Percentiles rank a stretch among this genome's conserved stretches.
Conservation (phyloP, 78 protist genomes). For the Goniomonas avonlea region DNA sequence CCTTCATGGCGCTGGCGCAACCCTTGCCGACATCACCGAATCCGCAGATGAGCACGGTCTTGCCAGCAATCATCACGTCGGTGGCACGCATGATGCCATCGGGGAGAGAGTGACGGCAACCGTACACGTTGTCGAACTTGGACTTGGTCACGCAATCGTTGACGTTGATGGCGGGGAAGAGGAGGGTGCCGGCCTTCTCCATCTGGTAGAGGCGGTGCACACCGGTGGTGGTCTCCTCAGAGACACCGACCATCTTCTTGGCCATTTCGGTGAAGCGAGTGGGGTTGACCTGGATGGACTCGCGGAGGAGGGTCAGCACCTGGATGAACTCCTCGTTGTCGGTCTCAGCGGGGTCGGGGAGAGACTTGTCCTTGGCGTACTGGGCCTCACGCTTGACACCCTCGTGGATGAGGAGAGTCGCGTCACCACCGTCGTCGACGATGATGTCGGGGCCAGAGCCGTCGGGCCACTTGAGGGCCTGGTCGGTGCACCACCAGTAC, state of each 20-base stretch:
- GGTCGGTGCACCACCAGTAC: constrained; percentile 90
- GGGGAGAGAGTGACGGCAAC: constrained; percentile 94
- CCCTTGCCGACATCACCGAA: constrained; percentile 99
- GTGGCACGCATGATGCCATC: constrained; percentile 98
- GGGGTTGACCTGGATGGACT: constrained; percentile 48
- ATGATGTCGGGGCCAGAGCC: constrained; percentile 78
- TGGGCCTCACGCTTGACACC: constrained; percentile 62
- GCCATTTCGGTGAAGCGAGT: constrained; percentile 46
- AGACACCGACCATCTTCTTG: constrained; percentile 80
- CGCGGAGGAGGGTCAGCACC: constrained; percentile 30
- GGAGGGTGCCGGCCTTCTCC: constrained; percentile 73
- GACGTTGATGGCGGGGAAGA: constrained; percentile 98
- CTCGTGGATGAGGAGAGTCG: constrained; percentile 92
- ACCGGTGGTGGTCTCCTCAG: constrained; percentile 99
- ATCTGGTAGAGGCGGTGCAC: constrained; percentile 91
- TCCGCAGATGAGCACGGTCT: constrained; percentile 88
- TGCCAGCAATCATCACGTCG: constrained; percentile 99
- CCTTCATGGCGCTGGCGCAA: constrained; percentile 80
- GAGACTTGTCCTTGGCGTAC: background rate
- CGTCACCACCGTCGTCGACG: constrained; percentile 99
- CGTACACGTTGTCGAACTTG: constrained; percentile 98
- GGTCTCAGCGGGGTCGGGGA: constrained; percentile 43
- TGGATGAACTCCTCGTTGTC: constrained; percentile 44
- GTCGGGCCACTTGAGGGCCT: constrained; percentile 79
- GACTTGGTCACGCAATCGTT: constrained; percentile 98